These are phyloP conservation scores for Corinectria fuckeliana DNA, from an alignment of 2,329 filamentous ascomycete genomes.

Conservation along the genomic window DNA sequence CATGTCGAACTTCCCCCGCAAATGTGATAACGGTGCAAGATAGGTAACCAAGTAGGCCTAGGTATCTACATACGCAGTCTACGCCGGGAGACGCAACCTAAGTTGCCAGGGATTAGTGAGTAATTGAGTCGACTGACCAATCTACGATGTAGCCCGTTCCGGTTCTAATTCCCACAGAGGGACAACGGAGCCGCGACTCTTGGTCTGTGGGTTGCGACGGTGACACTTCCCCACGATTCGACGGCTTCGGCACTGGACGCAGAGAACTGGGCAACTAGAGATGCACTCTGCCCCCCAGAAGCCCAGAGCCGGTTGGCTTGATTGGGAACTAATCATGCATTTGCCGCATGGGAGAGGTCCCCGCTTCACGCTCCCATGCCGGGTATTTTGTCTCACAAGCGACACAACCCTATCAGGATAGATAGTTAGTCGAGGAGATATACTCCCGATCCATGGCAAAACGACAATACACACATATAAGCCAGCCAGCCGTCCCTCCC, in stretches of 20 bases:
- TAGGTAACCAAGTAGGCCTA: too few relatives aligned
- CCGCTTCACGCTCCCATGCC: neutral
- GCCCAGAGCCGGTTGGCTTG: slow-evolving; percentile 3
- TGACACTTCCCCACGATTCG: slow-evolving; percentile 10
- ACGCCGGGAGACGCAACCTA: neutral
- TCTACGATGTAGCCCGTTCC: neutral
- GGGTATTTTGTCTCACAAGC: neutral
- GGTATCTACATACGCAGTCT: too few relatives aligned
- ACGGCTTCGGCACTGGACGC: neutral
- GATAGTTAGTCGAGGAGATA: slow-evolving; percentile 2
- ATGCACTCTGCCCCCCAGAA: neutral
- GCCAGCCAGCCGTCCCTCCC: slow-evolving; percentile 2
- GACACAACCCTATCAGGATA: neutral
- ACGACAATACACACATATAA: slow-evolving; percentile 11
- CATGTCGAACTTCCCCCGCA: slow-evolving; percentile 13
- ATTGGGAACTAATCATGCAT: slow-evolving; percentile 6
- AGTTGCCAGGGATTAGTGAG: neutral
- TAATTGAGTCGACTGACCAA: slow-evolving; percentile 11
- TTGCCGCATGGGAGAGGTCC: slow-evolving; percentile 1
- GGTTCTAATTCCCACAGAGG: slow-evolving; percentile 20
- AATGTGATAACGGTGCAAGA: slow-evolving; percentile 12
- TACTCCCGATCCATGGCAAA: neutral
- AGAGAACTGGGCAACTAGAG: neutral
- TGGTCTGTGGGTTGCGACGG: neutral
- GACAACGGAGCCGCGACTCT: slow-evolving; percentile 7